phyloP scores from a whole-genome alignment of 352 stramenopile genomes.

The Globisporangium nodosum region DNA sequence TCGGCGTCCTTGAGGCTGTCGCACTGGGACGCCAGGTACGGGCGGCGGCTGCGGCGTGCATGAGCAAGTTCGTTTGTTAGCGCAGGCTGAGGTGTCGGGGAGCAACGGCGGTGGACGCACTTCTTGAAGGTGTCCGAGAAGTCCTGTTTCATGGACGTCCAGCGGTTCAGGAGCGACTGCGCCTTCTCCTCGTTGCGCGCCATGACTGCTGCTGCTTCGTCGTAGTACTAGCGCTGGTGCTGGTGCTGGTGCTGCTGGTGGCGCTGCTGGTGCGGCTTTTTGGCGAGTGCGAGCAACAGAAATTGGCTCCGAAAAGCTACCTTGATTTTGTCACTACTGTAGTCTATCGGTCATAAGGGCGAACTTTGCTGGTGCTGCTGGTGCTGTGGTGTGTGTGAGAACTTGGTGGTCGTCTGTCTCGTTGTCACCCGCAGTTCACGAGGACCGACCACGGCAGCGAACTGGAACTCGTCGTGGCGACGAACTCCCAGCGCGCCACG shows the following conservation, averaged over 20 bases:
- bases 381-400: too few species aligned
- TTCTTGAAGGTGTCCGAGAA: constrained; percentile 82
- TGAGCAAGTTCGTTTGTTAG: background rate
- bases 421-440: constrained; percentile 8
- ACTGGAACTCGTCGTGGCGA: constrained; percentile 5
- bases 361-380: background rate
- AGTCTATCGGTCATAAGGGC: background rate
- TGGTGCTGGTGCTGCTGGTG: background rate
- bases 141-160: constrained; percentile 95
- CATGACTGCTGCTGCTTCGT: constrained; percentile 58
- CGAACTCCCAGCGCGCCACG: constrained; percentile 6
- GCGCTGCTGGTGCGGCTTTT: background rate
- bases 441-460: constrained; percentile 11
- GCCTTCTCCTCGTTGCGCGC: constrained; percentile 98
- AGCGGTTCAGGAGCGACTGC: constrained; percentile 98
- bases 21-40: constrained; percentile 92
- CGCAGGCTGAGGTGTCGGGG: background rate
- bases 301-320: background rate
- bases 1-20: constrained; percentile 93
- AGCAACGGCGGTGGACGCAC: constrained; percentile 19
- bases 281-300: background rate
- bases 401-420: too few species aligned
- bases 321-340: background rate
- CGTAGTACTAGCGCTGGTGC: background rate
- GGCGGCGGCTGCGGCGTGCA: constrained; percentile 53